These are phyloP conservation scores for Chlorella sp. DNA, from an alignment of 139 green algal species.

Conservation along the genomic window DNA sequence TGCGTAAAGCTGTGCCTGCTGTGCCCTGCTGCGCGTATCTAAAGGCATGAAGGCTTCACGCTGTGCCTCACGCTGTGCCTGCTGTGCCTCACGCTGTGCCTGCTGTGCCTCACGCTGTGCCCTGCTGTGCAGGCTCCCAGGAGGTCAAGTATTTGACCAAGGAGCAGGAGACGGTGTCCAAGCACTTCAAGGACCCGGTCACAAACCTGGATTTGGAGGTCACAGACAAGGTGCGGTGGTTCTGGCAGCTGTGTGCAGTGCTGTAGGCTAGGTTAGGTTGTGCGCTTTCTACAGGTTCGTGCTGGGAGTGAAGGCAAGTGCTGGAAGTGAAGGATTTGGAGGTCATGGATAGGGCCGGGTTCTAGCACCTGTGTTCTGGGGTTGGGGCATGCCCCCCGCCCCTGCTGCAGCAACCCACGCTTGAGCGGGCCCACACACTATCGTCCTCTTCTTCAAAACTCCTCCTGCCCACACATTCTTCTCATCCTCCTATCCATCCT, in stretches of 20 bases:
- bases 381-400: too few relatives aligned
- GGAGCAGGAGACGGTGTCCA: slow-evolving; percentile 81
- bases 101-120: background rate
- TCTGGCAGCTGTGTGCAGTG: background rate
- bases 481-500: background rate
- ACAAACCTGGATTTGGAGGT: slow-evolving; percentile 87
- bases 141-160: slow-evolving; percentile 88
- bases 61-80: too few relatives aligned
- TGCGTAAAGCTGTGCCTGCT: too few relatives aligned
- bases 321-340: background rate
- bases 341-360: background rate
- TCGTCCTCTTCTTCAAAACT: too few relatives aligned
- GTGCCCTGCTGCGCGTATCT: too few relatives aligned
- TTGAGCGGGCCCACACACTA: too few relatives aligned
- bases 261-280: too few relatives aligned
- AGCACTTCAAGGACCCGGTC: slow-evolving; percentile 86
- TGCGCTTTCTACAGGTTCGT: too few relatives aligned
- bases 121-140: slow-evolving; percentile 46
- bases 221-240: slow-evolving; percentile 83
- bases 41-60: too few relatives aligned
- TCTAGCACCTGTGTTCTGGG: too few relatives aligned
- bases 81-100: background rate
- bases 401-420: background rate
- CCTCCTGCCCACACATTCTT: background rate
- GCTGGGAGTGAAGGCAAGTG: background rate